Evolutionary conservation across 352 stramenopile species (phyloP), one percentile per base, ranked within the genome.

Genomic region (Phytopythium delawarense): DNA sequence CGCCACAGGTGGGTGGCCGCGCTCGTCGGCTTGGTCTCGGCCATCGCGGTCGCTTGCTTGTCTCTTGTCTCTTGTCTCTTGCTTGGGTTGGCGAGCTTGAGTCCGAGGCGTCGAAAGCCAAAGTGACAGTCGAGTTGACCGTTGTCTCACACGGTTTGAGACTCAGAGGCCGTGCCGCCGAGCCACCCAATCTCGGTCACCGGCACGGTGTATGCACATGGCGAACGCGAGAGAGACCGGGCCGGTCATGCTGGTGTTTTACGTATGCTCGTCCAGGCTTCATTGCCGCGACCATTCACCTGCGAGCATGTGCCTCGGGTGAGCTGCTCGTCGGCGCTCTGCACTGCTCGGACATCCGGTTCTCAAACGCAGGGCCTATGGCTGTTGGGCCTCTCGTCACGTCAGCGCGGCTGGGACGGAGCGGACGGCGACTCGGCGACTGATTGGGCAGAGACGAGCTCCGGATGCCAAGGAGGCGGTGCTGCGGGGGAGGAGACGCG

Each of bases 1-100:
- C 74, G 76, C 71, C 75, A 84, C 54, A 84, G 42, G 42, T 37
- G 23, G 15, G 45, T 16, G 21, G n/a, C 45, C 45, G 25, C 16
- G 28, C 15, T 23, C 25, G 13, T 7, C 18, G 20, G 13, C 48
- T 32, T 54, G 48, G 28, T 54, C 48, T 54, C 48, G 16, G 48
- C 48, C 48, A 54, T 53, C 46, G 46, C n/a, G 25, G 46, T n/a
- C 23, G 23, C 46, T 52, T 4, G 23, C 35, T 40, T 20, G 46
- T 32, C 28, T 32, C 12, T 30, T 52, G 46, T 20, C 13, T 9
- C 18, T 32, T 34, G 21, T 21, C 25, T 28, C 28, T 7, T 32
- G 28, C 28, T 32, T 32, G 28, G 2, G 28, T 32, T 3, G 48
- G 44, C 21, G 45, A 18, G 45, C 6, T 20, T 46, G 37, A 42